phyloP scores from a whole-genome alignment of 2,329 filamentous ascomycete species.

The Fonsecaea pedrosoi region DNA sequence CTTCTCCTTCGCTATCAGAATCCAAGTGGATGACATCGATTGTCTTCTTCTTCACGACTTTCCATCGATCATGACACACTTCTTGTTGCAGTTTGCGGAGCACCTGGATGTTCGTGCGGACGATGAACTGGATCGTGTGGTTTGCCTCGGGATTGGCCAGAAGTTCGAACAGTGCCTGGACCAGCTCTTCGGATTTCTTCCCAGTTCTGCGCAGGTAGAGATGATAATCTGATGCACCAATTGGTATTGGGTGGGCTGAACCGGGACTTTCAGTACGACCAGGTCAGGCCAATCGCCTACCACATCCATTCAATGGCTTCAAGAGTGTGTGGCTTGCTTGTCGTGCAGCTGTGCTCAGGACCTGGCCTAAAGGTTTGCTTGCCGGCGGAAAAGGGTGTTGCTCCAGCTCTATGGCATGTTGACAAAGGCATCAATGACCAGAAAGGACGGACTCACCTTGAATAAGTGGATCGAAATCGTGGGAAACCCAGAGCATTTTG shows the following conservation, averaged over 20 bases:
- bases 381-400: background rate
- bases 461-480: background rate
- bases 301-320: slow-evolving; percentile 1
- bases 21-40: background rate
- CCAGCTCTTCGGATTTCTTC: background rate
- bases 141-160: slow-evolving; percentile 9
- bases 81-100: background rate
- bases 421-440: background rate
- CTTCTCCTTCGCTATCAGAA: background rate
- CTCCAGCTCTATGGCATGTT: background rate
- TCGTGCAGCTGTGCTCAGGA: background rate
- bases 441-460: background rate
- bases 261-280: background rate
- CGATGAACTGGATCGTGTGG: slow-evolving; percentile 5
- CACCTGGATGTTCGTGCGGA: slow-evolving; percentile 13
- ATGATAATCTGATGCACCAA: slow-evolving; percentile 8
- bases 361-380: background rate
- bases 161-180: slow-evolving; percentile 3
- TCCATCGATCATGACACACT: background rate
- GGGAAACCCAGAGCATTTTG: background rate
- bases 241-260: background rate
- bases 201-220: background rate
- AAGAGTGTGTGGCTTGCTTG: background rate
- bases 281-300: background rate
- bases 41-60: background rate